phyloP scores from a whole-genome alignment of 2,329 filamentous ascomycete species.

The Tolypocladium ovalisporum region DNA sequence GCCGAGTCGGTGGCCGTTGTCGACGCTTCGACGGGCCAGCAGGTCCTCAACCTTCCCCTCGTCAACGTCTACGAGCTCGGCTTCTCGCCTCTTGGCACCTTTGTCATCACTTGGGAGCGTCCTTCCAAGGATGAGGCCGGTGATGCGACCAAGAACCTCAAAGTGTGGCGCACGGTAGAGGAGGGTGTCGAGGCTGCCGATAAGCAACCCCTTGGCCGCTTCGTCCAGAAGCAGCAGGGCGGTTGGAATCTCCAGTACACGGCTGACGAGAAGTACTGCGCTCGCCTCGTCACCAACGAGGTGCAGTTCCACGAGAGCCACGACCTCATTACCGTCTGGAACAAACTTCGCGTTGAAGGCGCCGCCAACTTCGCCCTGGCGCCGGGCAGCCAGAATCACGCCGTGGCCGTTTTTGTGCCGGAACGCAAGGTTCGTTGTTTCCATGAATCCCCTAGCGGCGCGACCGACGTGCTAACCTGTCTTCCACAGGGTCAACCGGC shows the following conservation, averaged over 20 bases:
- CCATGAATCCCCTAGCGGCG: neutral
- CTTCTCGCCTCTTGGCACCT: slow-evolving; percentile 88
- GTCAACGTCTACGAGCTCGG: slow-evolving; percentile 86
- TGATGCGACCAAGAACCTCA: slow-evolving; percentile 90
- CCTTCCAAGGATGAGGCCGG: slow-evolving; percentile 86
- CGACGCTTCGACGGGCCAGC: slow-evolving; percentile 65
- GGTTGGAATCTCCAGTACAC: slow-evolving; percentile 98
- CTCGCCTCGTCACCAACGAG: slow-evolving; percentile 89
- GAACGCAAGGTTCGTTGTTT: slow-evolving; percentile 68
- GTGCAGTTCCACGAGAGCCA: slow-evolving; percentile 92
- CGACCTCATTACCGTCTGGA: slow-evolving; percentile 81
- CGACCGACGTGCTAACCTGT: slow-evolving; percentile 7
- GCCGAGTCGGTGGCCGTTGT: slow-evolving; percentile 77
- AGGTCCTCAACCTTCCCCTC: slow-evolving; percentile 64
- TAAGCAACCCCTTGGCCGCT: slow-evolving; percentile 71
- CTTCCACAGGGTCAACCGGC: slow-evolving; percentile 70
- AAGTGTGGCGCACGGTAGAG: slow-evolving; percentile 84
- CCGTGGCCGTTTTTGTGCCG: slow-evolving; percentile 88
- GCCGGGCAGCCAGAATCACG: slow-evolving; percentile 71
- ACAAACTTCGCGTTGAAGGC: slow-evolving; percentile 87
- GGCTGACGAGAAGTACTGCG: slow-evolving; percentile 84
- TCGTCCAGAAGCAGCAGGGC: slow-evolving; percentile 91
- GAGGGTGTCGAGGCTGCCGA: slow-evolving; percentile 49
- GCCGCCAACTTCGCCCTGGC: slow-evolving; percentile 82
- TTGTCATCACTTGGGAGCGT: slow-evolving; percentile 93